Base-by-base conservation (phyloP, 83 land plant species). In the Larix sibirica region DNA sequence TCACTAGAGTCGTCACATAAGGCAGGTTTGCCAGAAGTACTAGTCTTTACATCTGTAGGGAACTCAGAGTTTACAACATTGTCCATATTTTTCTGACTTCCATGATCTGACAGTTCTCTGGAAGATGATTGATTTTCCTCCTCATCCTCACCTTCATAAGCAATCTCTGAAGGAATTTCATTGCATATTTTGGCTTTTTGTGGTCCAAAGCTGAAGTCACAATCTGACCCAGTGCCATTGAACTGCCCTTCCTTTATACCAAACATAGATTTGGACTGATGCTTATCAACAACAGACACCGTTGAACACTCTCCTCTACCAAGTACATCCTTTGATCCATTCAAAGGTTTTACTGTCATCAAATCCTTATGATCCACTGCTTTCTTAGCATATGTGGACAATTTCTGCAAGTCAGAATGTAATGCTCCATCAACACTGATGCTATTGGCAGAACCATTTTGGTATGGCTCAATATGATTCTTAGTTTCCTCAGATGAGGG, bases 61-160 rank as follows among this genome's bases (percentile, higher is more conserved):
- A 24, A 82, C 85, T 62, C 82, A 81, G 54, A 88, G 84, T 83
- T 87, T 87, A 68, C 74, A 47, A 33, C 80, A 90, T 12, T 90
- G 88, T 69, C 76, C 77, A 56, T 86, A 82, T 40, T 87, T 83
- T 56, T 84, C 85, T 81, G 81, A 47, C 63, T 44, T 61, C 20
- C 81, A 31, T 38, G 81, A 23, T 38, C 81, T 18, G 81, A 59
- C 66, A 33, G 42, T n/a, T 79, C 63, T 20, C 63, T 79, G 67
- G 81, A 79, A 38, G 84, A 76, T 12, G 82, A 42, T 21, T 26
- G 83, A 28, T 85, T 87, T 80, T 92, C 92, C 12, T 85, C 80
- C 83, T 92, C 94, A 73, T 92, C 94, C n/a, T 85, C 92, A 33
- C 90, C 92, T 85, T 92, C 94, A 81, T 90, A 92, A 58, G 87